Conservation (phyloP, 257 asterid species). For the Solanum medicagineum region DNA sequence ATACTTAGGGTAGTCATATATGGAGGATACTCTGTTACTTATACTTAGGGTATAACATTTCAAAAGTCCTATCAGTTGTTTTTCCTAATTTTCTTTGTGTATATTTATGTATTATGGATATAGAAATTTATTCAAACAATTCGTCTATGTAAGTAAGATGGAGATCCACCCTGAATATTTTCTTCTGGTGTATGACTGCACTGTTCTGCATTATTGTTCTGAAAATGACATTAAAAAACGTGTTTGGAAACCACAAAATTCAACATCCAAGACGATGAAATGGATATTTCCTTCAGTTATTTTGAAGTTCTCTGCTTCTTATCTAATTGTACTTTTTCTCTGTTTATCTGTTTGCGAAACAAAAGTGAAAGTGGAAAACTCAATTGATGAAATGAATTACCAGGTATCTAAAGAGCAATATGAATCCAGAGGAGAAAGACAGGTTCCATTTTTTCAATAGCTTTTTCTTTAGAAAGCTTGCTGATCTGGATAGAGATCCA, state of each 20-base stretch:
- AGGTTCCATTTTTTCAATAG: constrained; percentile 81
- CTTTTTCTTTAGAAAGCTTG: constrained; percentile 86
- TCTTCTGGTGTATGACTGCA: neutral
- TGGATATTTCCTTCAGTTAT: neutral
- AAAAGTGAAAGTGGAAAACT: neutral
- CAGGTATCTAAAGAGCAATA: constrained; percentile 56
- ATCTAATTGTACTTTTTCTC: neutral
- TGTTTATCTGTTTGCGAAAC: neutral
- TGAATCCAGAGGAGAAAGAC: constrained; percentile 34
- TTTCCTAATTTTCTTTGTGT: neutral
- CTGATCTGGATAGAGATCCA: constrained; percentile 33
- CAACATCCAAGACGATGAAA: neutral
- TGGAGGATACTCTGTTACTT: neutral
- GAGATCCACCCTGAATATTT: neutral
- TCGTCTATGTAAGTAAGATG: neutral
- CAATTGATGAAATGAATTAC: constrained; percentile 1
- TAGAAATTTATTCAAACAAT: neutral
- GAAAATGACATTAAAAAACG: neutral
- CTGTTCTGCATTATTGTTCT: neutral
- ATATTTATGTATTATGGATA: neutral
- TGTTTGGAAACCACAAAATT: neutral
- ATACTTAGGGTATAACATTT: neutral
- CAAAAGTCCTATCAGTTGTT: neutral
- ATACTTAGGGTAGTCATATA: neutral
- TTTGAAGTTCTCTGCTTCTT: neutral